Evolutionary conservation across 2,329 filamentous ascomycete species (phyloP).

Genomic region (Cladosporium colombiae): DNA sequence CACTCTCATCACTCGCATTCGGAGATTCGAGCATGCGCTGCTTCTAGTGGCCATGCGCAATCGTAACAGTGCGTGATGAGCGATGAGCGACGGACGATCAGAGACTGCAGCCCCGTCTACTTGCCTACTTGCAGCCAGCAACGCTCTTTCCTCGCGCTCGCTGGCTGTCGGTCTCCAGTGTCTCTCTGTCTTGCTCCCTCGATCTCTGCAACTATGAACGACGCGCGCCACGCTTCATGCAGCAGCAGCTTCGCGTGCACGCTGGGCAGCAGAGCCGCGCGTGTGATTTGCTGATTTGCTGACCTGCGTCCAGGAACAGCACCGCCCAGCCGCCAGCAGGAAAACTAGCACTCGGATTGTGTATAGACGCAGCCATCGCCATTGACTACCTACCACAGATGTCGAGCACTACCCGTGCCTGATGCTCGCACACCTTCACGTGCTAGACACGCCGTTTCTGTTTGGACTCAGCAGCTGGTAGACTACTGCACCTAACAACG

Average conservation of each 20-base stretch:
- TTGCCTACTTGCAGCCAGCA: neutral
- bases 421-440: neutral
- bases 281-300: neutral
- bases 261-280: neutral
- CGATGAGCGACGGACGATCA: neutral
- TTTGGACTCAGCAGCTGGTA: neutral
- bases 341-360: neutral
- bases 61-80: neutral
- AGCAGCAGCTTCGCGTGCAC: neutral
- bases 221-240: neutral
- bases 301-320: neutral
- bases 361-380: neutral
- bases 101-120: neutral
- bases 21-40: neutral
- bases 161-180: too few species aligned
- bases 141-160: neutral
- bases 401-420: neutral
- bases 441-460: conserved; percentile 1
- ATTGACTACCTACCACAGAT: neutral
- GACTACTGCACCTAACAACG: neutral
- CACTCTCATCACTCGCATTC: neutral
- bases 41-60: neutral
- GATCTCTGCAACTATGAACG: neutral
- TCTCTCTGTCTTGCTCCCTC: neutral
- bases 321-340: neutral